phyloP scores from a whole-genome alignment of 2,329 filamentous ascomycete species.

The Falciphora oryzae region DNA sequence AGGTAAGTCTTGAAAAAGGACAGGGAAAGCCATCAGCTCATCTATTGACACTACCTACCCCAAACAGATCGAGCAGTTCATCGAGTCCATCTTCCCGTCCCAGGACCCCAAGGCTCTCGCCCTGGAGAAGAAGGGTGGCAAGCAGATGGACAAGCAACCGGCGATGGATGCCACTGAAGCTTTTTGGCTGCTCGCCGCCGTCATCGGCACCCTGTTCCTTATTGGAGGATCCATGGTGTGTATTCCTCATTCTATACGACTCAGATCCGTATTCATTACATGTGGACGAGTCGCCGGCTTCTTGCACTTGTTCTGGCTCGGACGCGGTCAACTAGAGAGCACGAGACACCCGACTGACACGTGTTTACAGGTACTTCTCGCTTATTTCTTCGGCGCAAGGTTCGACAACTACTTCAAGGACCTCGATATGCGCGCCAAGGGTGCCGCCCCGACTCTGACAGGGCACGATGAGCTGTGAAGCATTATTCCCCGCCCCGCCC shows the following conservation, averaged over 20 bases:
- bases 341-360: background rate
- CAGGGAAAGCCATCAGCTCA: slow-evolving; percentile 12
- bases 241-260: slow-evolving; percentile 13
- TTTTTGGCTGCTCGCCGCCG: slow-evolving; percentile 59
- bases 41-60: slow-evolving; percentile 8
- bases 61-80: slow-evolving; percentile 81
- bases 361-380: slow-evolving; percentile 59
- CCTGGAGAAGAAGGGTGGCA: slow-evolving; percentile 37
- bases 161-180: slow-evolving; percentile 52
- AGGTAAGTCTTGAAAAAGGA: slow-evolving; percentile 42
- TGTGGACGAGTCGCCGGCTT: too few relatives aligned
- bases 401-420: slow-evolving; percentile 66
- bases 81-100: slow-evolving; percentile 85
- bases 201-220: slow-evolving; percentile 62
- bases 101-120: slow-evolving; percentile 59
- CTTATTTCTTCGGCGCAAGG: slow-evolving; percentile 74
- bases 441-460: slow-evolving; percentile 9
- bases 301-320: background rate
- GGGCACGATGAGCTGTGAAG: slow-evolving; percentile 27
- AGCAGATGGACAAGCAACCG: slow-evolving; percentile 35
- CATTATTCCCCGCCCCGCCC: background rate
- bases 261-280: background rate
- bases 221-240: slow-evolving; percentile 77
- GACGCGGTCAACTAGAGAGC: background rate
- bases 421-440: slow-evolving; percentile 27